Evolutionary conservation across 2,329 filamentous ascomycete genomes (phyloP).

Genomic region (Furcasterigmium furcatum): DNA sequence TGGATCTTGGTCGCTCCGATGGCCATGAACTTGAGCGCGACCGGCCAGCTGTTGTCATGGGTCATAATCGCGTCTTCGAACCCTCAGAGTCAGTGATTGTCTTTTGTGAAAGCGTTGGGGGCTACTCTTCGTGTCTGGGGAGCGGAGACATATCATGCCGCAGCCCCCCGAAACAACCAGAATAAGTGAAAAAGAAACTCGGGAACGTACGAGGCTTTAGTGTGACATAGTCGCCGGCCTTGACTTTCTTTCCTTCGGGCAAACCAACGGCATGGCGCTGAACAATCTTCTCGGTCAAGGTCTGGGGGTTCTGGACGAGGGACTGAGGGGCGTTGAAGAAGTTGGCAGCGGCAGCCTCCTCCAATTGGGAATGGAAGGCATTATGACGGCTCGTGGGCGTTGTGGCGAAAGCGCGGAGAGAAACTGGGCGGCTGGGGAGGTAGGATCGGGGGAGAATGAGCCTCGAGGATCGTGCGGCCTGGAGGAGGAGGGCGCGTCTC

Average conservation of each 20-base stretch:
- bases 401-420: constrained; percentile 2
- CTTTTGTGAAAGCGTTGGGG: no score
- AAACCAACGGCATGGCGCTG: constrained; percentile 78
- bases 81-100: no score
- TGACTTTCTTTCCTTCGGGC: constrained; percentile 69
- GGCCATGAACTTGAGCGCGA: constrained; percentile 72
- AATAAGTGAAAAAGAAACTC: no score
- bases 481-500: constrained; percentile 23
- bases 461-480: constrained; percentile 24
- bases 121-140: no score
- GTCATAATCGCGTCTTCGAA: constrained; percentile 80
- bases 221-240: constrained; percentile 79
- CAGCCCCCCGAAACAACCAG: no score
- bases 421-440: constrained; percentile 4
- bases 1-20: constrained; percentile 73
- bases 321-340: not conserved
- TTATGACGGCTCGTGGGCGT: constrained; percentile 32
- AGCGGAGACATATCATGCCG: no score
- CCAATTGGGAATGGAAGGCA: constrained; percentile 62
- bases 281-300: constrained; percentile 88
- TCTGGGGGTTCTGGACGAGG: constrained; percentile 47
- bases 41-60: constrained; percentile 79
- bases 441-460: constrained; percentile 44
- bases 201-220: no score
- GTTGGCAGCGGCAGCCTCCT: constrained; percentile 34